Base-by-base conservation (phyloP, 1,284 basidiomycete species). In the Pyrrhoderma noxium region DNA sequence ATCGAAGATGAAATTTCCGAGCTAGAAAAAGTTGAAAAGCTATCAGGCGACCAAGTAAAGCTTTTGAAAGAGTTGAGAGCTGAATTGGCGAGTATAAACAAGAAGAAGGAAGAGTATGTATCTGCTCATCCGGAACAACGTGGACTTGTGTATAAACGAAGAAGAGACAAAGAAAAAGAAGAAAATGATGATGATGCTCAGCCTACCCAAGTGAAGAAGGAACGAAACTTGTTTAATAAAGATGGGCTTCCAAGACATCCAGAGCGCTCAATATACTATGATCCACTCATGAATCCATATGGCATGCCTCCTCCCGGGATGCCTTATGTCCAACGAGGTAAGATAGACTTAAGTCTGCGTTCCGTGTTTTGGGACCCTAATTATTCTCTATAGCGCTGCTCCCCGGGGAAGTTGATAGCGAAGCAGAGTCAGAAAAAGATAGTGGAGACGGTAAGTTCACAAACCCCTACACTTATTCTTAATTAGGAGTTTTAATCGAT, bases 261-360 rank as follows among this genome's bases (percentile, higher is more conserved):
- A 11, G 90, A 90, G 62, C 75, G 90, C 59, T 94, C 90, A 67
- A 74, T 93, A 39, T 97, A 97, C 66, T 97, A 93, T 67, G 90
- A 98, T 60, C 78, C 89, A 34, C 77, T 92, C 47, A 86, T 95
- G 78, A 98, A 98, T 64, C 92, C 93, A 5, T 94, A 78, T 64
- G 94, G 94, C 22, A 90, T 93, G n/a, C 83, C 94, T 18, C 94
- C 94, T 18, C 94, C 94, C 8, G 94, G 94, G 7, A 91, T 96
- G 93, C 92, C 90, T 8, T 97, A 97, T 65, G 70, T 80, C 45
- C 92, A 97, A 64, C 74, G 85, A 69, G 76, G 89, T 92, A 60
- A 68, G 85, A 73, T 35, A 22, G 5, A 16, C 9, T 37, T n/a
- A n/a, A n/a, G n/a, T n/a, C n/a, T n/a, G n/a, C n/a, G n/a, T n/a